Base-by-base conservation (phyloP, 2,329 filamentous ascomycete genomes). In the Aspergillus tamarii region DNA sequence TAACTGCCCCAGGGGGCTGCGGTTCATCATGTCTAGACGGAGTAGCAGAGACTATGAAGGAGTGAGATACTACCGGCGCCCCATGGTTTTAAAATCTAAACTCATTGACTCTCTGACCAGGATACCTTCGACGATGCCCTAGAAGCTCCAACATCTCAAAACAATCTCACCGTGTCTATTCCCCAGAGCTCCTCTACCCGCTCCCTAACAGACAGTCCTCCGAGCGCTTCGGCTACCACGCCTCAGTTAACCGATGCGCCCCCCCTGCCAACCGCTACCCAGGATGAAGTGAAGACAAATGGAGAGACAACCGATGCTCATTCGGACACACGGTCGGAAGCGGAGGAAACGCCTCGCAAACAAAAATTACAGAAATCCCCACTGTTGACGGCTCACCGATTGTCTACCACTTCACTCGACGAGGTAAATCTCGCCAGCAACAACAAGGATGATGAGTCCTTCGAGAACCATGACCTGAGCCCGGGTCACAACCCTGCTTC, bases 51-150 rank as follows among this genome's bases (percentile, higher is more conserved):
- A 81, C 65, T 78, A 79, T 64, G 78, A 80, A 75, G 78, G 76
- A 72, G 80, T 82, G 61, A 72, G 75, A 68, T 56, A 57, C 12
- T 23, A 10, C 46, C 16, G 11, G 16, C 21, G 26, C 48, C 28
- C 26, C 34, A 43, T 26, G 10, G 16, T 43, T 34, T 9, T 8
- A 19, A n/a, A 62, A 39, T 54, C 19, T 11, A 57, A 61, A 50
- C 62, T 64, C 11, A 64, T 52, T 26, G 26, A 7, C n/a, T 46
- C 48, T 16, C 58, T 34, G 53, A 63, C 23, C 75, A 92, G 89
- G 90, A 94, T 72, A 87, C 86, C 19, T 96, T 96, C 73, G 92
- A 96, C 80, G 93, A 97, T 83, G 93, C 92, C 61, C 77, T 86
- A 84, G 73, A 83, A 77, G 67, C 76, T 69, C 66, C 74, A 69